Base-by-base conservation (phyloP, 495 filamentous ascomycete species). In the Bombardia bombarda region DNA sequence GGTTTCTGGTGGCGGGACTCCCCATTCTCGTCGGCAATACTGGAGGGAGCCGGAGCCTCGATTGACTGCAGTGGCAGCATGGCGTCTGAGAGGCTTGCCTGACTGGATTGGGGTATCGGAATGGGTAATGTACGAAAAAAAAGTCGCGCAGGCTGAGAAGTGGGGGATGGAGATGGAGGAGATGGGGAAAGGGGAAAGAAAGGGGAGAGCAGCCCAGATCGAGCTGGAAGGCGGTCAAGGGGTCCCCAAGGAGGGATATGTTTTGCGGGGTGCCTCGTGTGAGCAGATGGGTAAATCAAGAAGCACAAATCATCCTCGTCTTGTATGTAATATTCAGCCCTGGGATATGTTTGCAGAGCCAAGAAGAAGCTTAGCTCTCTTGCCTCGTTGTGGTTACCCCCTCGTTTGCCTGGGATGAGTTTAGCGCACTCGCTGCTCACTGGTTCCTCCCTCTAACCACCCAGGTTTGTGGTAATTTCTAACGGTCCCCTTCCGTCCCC, bases 1-100 rank as follows among this genome's bases (percentile, higher is more conserved):
- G 70, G 69, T 44, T 74, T 74, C 58, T 73, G 70, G 42, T 66
- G 66, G 52, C 68, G 69, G 45, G 54, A 49, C 51, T 74, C 70
- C 48, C 65, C 64, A 38, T 60, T 62, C 51, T 71, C 67, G 34
- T 67, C 65, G 62, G 63, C 60, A 60, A 50, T 56, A 40, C 52
- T 51, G 46, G 59, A 57, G 32, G 63, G 57, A 44, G 60, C 51
- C 43, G 66, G 54, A 35, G 62, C 63, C 49, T 72, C 68, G 57
- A 72, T 69, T 49, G 70, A 69, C 56, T 69, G 70, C 55, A 69
- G 56, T 38, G 68, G 59, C 51, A 68, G 49, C 66, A 72, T 73
- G 56, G 61, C 55, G 60, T 53, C 49, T 41, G 43, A 44, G 49
- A 49, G 33, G 39, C 38, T 36, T 45, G 39, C 32, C 55, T 37